Evolutionary conservation across 208 protist genomes (phyloP).

Genomic region (Porcisia hertigi): DNA sequence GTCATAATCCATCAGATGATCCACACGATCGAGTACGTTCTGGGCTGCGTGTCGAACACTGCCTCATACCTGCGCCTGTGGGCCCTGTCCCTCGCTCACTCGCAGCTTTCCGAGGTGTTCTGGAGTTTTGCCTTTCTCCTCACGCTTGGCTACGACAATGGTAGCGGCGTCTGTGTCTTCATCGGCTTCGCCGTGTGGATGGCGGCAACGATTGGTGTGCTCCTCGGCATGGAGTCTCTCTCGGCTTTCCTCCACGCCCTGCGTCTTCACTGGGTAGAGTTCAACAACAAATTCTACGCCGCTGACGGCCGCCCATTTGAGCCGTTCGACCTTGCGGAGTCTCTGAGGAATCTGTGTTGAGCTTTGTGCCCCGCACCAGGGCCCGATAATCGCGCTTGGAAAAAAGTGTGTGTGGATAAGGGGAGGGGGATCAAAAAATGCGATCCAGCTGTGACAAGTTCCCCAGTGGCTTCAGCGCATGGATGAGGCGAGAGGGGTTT

Average conservation of each 20-base stretch:
- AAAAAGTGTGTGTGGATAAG: neutral
- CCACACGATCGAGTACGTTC: constrained; percentile 99
- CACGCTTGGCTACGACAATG: constrained; percentile 50
- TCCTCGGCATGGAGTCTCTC: constrained; percentile 98
- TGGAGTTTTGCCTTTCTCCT: constrained; percentile 79
- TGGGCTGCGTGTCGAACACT: constrained; percentile 99
- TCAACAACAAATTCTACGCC: constrained; percentile 98
- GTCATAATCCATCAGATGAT: constrained; percentile 98
- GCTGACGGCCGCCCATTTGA: constrained; percentile 92
- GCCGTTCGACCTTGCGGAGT: constrained; percentile 86
- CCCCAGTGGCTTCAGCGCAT: neutral
- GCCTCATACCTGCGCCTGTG: constrained; percentile 99
- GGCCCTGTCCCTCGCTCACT: constrained; percentile 99
- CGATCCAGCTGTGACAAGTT: neutral
- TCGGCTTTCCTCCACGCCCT: constrained; percentile 99
- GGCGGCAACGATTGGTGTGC: constrained; percentile 93
- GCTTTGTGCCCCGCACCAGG: neutral
- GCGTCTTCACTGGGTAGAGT: constrained; percentile 97
- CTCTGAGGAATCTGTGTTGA: constrained; percentile 49
- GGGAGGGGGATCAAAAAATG: neutral
- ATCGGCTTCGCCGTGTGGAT: constrained; percentile 93
- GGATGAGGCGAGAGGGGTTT: neutral
- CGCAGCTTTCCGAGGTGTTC: constrained; percentile 95
- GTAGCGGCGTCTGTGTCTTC: constrained; percentile 68
- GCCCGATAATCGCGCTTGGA: neutral